These are phyloP conservation scores for Santalum album DNA, from an alignment of 164 flowering plant species.

Conservation along the genomic window DNA sequence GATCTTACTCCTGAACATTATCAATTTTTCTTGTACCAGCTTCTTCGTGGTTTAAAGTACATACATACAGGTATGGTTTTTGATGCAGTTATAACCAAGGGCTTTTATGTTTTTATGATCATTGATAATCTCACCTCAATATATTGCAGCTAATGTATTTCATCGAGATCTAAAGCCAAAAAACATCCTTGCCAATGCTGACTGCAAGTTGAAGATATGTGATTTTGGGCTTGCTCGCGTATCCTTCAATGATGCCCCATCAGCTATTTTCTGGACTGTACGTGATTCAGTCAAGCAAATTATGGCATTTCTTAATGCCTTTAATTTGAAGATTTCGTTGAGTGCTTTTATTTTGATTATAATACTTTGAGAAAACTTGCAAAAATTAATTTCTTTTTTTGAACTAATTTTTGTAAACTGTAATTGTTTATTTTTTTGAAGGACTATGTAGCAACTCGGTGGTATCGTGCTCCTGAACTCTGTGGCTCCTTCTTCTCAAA, in stretches of 20 bases:
- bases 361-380: no score
- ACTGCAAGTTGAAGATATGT: conserved; percentile 86
- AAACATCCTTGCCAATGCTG: conserved; percentile 85
- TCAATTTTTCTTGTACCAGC: conserved; percentile 78
- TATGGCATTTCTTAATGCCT: no score
- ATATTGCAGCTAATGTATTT: conserved; percentile 68
- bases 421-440: conserved; percentile 13
- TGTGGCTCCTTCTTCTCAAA: conserved; percentile 79
- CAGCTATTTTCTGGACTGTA: conserved; percentile 92
- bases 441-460: conserved; percentile 82
- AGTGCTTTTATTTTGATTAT: no score
- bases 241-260: conserved; percentile 80
- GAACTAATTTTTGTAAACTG: background rate
- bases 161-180: conserved; percentile 85
- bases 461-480: conserved; percentile 81
- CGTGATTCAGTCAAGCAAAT: conserved; percentile 10
- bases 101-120: background rate
- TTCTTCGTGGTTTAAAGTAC: conserved; percentile 69
- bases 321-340: no score
- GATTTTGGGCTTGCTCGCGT: conserved; percentile 93
- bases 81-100: background rate
- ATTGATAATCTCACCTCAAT: background rate
- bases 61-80: conserved; percentile 52
- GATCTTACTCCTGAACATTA: conserved; percentile 75
- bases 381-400: no score